These are phyloP conservation scores for Raffaelea albimanens DNA, from an alignment of 2,329 filamentous ascomycete species.

Conservation along the genomic window DNA sequence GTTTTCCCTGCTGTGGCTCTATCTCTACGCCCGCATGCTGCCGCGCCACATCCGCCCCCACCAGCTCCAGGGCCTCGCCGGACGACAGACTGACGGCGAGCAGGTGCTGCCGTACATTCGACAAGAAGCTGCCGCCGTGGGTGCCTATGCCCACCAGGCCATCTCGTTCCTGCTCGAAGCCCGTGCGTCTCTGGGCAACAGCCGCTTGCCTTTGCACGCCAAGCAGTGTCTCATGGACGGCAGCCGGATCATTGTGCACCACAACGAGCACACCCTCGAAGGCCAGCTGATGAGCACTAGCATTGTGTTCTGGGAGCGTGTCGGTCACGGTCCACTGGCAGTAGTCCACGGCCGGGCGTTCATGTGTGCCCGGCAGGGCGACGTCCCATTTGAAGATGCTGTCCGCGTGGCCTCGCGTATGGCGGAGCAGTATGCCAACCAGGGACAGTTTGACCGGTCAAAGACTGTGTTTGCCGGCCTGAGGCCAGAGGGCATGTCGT, in stretches of 20 bases:
- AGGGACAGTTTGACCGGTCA: slow-evolving; percentile 63
- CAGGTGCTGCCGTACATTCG: slow-evolving; percentile 14
- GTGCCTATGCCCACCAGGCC: slow-evolving; percentile 5
- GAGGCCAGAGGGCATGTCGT: slow-evolving; percentile 12
- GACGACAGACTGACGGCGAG: slow-evolving; percentile 10
- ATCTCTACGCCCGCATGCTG: slow-evolving; percentile 65
- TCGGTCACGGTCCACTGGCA: slow-evolving; percentile 53
- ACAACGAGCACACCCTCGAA: slow-evolving; percentile 8
- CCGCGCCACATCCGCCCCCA: slow-evolving; percentile 36
- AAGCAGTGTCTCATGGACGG: slow-evolving; percentile 6
- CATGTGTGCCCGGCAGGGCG: slow-evolving; percentile 56
- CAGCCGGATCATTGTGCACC: slow-evolving; percentile 4
- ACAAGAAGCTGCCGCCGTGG: slow-evolving; percentile 6
- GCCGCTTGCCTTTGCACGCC: slow-evolving; percentile 8
- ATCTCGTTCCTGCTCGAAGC: slow-evolving; percentile 10
- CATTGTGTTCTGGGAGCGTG: slow-evolving; percentile 64
- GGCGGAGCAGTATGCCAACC: slow-evolving; percentile 55
- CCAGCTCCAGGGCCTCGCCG: slow-evolving; percentile 13
- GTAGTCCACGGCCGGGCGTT: slow-evolving; percentile 62
- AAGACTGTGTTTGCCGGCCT: slow-evolving; percentile 43
- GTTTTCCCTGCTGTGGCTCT: slow-evolving; percentile 91
- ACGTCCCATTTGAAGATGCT: slow-evolving; percentile 61
- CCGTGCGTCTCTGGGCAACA: slow-evolving; percentile 9
- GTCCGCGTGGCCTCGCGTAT: slow-evolving; percentile 65
- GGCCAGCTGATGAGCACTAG: slow-evolving; percentile 18